A percentile compares a stretch with the other conserved stretches of the same genome.
Evolutionary conservation across 2,329 filamentous ascomycete species (phyloP).

Genomic region (Aspergillus oerlinghausenensis): DNA sequence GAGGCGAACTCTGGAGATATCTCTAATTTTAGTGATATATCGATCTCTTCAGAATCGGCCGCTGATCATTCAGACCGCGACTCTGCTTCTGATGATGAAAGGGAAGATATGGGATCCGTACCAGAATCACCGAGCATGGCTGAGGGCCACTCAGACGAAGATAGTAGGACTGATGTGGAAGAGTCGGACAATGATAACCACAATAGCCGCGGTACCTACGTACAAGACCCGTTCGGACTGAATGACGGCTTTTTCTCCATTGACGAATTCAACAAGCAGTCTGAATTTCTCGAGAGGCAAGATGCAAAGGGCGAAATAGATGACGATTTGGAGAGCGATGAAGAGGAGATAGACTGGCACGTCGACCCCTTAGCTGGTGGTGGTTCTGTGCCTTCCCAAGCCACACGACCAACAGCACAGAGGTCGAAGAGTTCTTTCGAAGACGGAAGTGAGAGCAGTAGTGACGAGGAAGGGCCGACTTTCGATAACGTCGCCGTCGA

Average conservation of each 20-base stretch:
- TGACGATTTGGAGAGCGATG: slow-evolving; percentile 70
- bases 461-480: slow-evolving; percentile 70
- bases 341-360: slow-evolving; percentile 81
- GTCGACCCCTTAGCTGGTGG: slow-evolving; percentile 61
- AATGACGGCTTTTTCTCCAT: slow-evolving; percentile 99
- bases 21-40: slow-evolving; percentile 13
- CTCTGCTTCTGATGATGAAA: slow-evolving; percentile 3
- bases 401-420: slow-evolving; percentile 6
- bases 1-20: slow-evolving; percentile 11
- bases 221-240: slow-evolving; percentile 73
- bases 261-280: slow-evolving; percentile 93
- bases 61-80: slow-evolving; percentile 10
- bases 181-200: slow-evolving; percentile 26
- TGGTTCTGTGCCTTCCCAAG: background rate
- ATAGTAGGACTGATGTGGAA: slow-evolving; percentile 18
- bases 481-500: slow-evolving; percentile 76
- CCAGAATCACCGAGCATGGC: slow-evolving; percentile 7
- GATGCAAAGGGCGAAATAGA: slow-evolving; percentile 73
- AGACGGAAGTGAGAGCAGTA: slow-evolving; percentile 52
- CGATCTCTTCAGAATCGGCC: slow-evolving; percentile 11
- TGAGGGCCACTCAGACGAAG: slow-evolving; percentile 3
- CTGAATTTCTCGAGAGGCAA: slow-evolving; percentile 81
- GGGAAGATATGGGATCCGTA: slow-evolving; percentile 7
- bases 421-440: slow-evolving; percentile 33
- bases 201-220: slow-evolving; percentile 49